These are phyloP conservation scores for Xylariaceae sp. DNA, from an alignment of 2,329 filamentous ascomycete genomes.

Conservation along the genomic window DNA sequence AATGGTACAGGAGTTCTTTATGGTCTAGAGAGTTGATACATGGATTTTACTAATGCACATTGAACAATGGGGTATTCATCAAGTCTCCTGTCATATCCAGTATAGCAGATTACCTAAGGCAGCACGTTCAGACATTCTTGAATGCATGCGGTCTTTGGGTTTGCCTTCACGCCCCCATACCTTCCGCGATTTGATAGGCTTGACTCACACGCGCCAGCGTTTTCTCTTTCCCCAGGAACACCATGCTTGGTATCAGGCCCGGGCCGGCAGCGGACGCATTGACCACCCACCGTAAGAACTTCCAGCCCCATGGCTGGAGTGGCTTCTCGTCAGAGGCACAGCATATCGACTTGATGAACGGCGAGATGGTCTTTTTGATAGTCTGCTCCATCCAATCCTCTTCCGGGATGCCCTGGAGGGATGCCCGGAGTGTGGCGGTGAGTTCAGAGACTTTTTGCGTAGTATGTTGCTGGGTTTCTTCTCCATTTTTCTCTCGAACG, in stretches of 20 bases:
- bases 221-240: conserved; percentile 26
- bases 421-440: conserved; percentile 11
- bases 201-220: conserved; percentile 22
- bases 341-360: conserved; percentile 23
- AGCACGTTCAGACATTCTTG: background rate
- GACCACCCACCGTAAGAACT: conserved; percentile 29
- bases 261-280: conserved; percentile 23
- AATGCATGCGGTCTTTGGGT: background rate
- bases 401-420: conserved; percentile 16
- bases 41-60: conserved; percentile 5
- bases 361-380: conserved; percentile 15
- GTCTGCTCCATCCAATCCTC: conserved; percentile 19
- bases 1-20: conserved; percentile 21
- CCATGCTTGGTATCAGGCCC: conserved; percentile 23
- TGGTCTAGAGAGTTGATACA: conserved; percentile 18
- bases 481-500: background rate
- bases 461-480: conserved; percentile 1
- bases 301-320: conserved; percentile 24
- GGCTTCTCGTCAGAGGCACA: conserved; percentile 1
- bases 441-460: conserved; percentile 16
- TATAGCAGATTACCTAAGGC: background rate
- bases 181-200: conserved; percentile 19
- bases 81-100: background rate
- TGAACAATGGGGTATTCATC: background rate
- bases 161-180: conserved; percentile 2